Conservation (phyloP, 768 basidiomycete genomes). For the Boletellus ananas region DNA sequence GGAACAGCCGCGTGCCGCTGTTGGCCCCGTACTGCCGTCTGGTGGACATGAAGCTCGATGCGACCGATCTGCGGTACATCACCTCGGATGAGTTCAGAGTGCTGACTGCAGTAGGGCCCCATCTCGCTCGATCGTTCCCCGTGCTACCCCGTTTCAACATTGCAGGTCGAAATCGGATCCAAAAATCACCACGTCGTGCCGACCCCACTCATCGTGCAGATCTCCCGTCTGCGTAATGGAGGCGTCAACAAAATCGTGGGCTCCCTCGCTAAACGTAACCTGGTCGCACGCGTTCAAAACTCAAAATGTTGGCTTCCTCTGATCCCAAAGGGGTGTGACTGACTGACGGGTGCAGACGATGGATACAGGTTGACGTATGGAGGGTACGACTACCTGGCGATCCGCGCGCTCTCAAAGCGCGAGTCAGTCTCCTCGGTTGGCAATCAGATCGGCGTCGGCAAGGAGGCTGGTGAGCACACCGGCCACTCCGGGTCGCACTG, state of each 20-base stretch:
- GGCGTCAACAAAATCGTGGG: constrained; percentile 93
- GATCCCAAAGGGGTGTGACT: not conserved
- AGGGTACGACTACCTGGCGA: constrained; percentile 95
- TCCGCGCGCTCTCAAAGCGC: constrained; percentile 87
- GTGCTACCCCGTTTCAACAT: not conserved
- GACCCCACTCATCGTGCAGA: constrained; percentile 80
- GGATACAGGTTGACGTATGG: constrained; percentile 97
- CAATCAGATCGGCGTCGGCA: constrained; percentile 97
- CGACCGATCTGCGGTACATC: constrained; percentile 90
- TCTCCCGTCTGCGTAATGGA: constrained; percentile 88
- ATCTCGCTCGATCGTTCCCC: not conserved
- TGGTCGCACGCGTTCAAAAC: constrained; percentile 88
- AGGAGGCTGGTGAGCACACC: constrained; percentile 76
- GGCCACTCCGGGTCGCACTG: not conserved
- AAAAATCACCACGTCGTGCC: constrained; percentile 99
- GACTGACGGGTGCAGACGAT: constrained; percentile 61
- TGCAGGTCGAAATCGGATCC: constrained; percentile 92
- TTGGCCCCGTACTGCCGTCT: not conserved
- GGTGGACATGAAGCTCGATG: constrained; percentile 80
- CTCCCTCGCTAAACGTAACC: constrained; percentile 83
- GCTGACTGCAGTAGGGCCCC: constrained; percentile 77
- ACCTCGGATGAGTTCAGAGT: constrained; percentile 92
- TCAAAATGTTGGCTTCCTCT: constrained; percentile 65
- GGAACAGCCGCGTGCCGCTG: not conserved
- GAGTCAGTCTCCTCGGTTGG: constrained; percentile 89